Conservation (phyloP, 2,329 filamentous ascomycete species). For the Hypoxylon sp. region DNA sequence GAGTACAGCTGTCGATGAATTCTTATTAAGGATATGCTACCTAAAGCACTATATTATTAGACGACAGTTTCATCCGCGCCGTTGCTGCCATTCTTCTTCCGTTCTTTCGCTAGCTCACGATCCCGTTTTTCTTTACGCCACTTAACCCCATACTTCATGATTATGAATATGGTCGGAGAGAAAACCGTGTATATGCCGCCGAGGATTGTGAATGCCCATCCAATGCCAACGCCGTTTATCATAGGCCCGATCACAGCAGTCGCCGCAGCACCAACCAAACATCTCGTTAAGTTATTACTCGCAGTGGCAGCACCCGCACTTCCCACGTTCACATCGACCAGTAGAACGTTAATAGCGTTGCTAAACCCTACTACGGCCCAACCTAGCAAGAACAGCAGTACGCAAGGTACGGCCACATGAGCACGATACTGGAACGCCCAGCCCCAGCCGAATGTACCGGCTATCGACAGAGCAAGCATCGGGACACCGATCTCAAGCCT, state of each 20-base stretch:
- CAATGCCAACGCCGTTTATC: constrained; percentile 59
- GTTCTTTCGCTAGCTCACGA: constrained; percentile 26
- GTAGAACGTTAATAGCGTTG: constrained; percentile 59
- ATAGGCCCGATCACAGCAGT: constrained; percentile 61
- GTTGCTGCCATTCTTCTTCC: constrained; percentile 10
- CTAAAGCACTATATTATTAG: constrained; percentile 8
- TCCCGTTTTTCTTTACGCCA: constrained; percentile 49
- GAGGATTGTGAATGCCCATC: constrained; percentile 60
- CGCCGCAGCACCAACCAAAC: constrained; percentile 60
- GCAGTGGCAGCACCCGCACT: constrained; percentile 61
- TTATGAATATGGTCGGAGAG: constrained; percentile 53
- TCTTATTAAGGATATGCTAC: background rate
- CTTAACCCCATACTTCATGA: constrained; percentile 51
- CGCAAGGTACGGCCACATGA: constrained; percentile 55
- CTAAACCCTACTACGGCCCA: constrained; percentile 59
- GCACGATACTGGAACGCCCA: constrained; percentile 55
- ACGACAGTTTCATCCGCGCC: background rate
- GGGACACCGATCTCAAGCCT: constrained; percentile 56
- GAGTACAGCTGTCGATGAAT: background rate
- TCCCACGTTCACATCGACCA: constrained; percentile 62
- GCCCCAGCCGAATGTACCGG: constrained; percentile 57
- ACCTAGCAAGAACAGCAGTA: constrained; percentile 57
- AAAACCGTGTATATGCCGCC: constrained; percentile 52
- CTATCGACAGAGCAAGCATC: constrained; percentile 61
- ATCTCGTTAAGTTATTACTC: constrained; percentile 62